Base-by-base conservation (phyloP, 164 flowering plant genomes). In the Aristolochia fimbriata region DNA sequence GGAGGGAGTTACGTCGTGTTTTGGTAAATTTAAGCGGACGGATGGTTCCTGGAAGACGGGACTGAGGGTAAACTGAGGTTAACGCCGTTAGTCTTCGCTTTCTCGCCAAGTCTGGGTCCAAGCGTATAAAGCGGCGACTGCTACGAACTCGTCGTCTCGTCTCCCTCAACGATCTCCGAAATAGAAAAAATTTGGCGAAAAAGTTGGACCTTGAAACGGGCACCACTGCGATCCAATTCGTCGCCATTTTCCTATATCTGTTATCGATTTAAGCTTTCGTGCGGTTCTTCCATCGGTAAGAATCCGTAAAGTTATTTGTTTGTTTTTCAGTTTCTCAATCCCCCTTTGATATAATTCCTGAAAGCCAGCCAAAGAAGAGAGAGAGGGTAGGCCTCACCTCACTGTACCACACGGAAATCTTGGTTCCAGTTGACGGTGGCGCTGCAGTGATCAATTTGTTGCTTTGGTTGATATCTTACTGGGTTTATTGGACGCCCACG, bases 251-350 rank as follows among this genome's bases (percentile, higher is more conserved):
- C 24, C 63, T 62, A 56, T 51, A 60, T 63, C 55, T 55, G 53
- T 33, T 37, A 50, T 60, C 55, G n/a, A 10, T 54, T 23, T 22
- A 33, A 12, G 15, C 30, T 57, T 15, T 15, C 52, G 52, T 20
- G 65, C 27, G 66, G 47, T 65, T 65, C 66, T 62, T 47, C 69
- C 53, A 15, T 30, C 31, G 63, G 65, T 71, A 50, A 67, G 74
- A 64, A 71, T 71, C 68, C 72, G 25, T 23, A 31, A 27, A 20
- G 3, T 53, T 31, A 4, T 41, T 7, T 50, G 23, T 50, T 22
- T 6, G 53, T 50, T 50, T 50, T 50, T 0, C 21, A n/a, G 11
- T 50, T 3, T 50, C 22, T 50, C 11, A n/a, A 8, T 50, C 23
- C 4, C 41, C 16, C 47, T 33, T 17, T 11, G 16, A 51, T 31